These are phyloP conservation scores for Acer negundo DNA, from an alignment of 345 rosid species.

Conservation along the genomic window DNA sequence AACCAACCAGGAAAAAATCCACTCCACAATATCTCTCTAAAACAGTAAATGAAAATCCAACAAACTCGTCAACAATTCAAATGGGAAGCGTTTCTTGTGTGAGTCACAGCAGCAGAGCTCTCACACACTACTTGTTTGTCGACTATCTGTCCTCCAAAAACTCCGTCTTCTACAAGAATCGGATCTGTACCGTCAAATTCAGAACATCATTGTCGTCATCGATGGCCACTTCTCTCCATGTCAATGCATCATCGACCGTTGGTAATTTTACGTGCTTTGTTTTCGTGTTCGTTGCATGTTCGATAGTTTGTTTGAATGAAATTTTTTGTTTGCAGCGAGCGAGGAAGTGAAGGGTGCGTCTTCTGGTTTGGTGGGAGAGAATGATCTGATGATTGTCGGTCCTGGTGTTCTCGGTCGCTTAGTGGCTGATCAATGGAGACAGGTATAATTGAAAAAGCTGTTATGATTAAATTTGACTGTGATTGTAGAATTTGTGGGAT, in stretches of 20 bases:
- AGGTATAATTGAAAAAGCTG: conserved; percentile 41
- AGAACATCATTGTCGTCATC: conserved; percentile 10
- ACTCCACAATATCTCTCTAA: neutral
- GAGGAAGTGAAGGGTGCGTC: conserved; percentile 51
- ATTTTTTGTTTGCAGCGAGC: conserved; percentile 29
- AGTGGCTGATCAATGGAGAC: conserved; percentile 84
- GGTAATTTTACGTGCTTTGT: conserved; percentile 34
- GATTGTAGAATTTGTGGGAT: neutral
- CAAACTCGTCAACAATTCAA: neutral
- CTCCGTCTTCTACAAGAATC: conserved; percentile 20
- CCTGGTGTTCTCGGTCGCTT: conserved; percentile 98
- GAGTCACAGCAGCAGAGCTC: neutral
- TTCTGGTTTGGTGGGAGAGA: conserved; percentile 52
- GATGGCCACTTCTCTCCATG: conserved; percentile 46
- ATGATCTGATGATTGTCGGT: conserved; percentile 86
- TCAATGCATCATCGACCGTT: conserved; percentile 47
- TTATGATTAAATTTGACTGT: too few relatives aligned
- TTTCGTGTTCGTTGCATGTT: neutral
- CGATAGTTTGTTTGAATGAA: conserved; percentile 3
- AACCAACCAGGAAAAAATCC: neutral
- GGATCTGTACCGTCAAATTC: conserved; percentile 20
- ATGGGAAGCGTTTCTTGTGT: conserved; percentile 51
- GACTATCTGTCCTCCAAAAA: conserved; percentile 18
- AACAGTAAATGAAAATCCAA: neutral
- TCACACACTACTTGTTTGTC: neutral